Evolutionary conservation across 169 alveolate genomes (phyloP).

Genomic region (Cryptosporidium meleagridis): DNA sequence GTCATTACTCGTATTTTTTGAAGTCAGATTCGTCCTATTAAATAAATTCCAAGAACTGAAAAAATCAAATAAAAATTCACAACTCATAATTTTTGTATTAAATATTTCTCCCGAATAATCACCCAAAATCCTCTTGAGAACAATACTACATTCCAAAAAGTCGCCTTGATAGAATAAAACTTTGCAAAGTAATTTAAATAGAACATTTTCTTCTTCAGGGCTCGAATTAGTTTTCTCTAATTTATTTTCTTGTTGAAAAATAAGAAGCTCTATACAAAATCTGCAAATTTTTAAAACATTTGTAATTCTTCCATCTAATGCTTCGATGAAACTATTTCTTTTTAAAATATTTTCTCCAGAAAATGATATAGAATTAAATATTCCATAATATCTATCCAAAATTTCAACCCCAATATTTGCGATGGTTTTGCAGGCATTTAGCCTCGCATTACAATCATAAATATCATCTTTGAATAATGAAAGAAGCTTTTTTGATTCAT

Average conservation of each 20-base stretch:
- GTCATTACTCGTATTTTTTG: neutral
- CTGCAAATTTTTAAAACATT: conserved; percentile 43
- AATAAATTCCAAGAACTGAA: conserved; percentile 22
- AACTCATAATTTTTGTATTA: neutral
- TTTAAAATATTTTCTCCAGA: neutral
- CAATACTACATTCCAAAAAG: conserved; percentile 24
- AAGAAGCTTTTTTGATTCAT: conserved; percentile 10
- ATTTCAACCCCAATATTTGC: conserved; percentile 28
- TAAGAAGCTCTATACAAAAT: conserved; percentile 51
- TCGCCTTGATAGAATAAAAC: conserved; percentile 55
- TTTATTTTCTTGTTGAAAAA: conserved; percentile 5
- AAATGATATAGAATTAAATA: conserved; percentile 2
- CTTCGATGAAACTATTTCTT: neutral
- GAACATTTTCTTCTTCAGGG: neutral
- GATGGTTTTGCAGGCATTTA: neutral
- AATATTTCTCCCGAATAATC: neutral
- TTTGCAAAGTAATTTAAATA: conserved; percentile 16
- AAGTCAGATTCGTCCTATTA: too few species aligned
- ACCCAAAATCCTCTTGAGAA: neutral
- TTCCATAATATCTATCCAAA: conserved; percentile 3
- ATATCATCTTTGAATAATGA: neutral
- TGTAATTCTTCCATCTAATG: conserved; percentile 30
- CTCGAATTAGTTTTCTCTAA: neutral
- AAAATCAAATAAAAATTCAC: conserved; percentile 11
- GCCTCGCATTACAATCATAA: neutral